Evolutionary conservation across 148 eudicot genomes (phyloP), one percentile per base, ranked within the genome.

Genomic region (Vaccinium corymbosum): DNA sequence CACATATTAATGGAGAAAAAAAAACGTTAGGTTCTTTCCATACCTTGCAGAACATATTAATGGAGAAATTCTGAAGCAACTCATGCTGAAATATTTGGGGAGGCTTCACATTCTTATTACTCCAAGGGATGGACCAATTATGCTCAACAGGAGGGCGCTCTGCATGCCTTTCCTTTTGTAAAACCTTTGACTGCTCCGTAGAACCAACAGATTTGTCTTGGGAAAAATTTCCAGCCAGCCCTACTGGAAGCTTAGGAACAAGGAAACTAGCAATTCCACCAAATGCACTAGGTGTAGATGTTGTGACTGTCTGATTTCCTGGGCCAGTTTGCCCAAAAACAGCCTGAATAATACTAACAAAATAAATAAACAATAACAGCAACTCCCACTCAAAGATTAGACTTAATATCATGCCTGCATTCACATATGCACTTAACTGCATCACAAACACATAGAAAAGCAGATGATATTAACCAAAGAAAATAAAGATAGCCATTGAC

Each of bases 41-140:
- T 90, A 97, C 99, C 99, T 97, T 97, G 88, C 98, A 97, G 83
- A 97, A 97, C 98, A 97, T 93, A 85, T 95, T 97, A 81, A 95
- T 89, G 59, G 93, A 91, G 91, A 97, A 97, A 89, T 94, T 93
- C 79, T 97, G 99, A 84, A 97, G 98, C 87, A 97, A 87, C 85
- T 95, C 99, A 87, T 97, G 99, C 91, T 97, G 99, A 87, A 97
- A 97, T 89, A 97, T 95, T 88, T 95, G 96, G 56, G 99, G 99
- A 88, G 95, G 88, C 83, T 91, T 90, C 42, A 83, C 78, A 46
- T 89, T 86, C 76, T 87, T 62, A 68, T 86, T 76, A 74, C 84
- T 92, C 76, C 89, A 92, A 84, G 98, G 90, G 78, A 94, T 91
- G 76, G 98, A 97, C 99, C 99, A 97, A 84, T 94, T 88, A 85